Evolutionary conservation across 352 stramenopile genomes (phyloP).

Genomic region (Globisporangium cystogenes): DNA sequence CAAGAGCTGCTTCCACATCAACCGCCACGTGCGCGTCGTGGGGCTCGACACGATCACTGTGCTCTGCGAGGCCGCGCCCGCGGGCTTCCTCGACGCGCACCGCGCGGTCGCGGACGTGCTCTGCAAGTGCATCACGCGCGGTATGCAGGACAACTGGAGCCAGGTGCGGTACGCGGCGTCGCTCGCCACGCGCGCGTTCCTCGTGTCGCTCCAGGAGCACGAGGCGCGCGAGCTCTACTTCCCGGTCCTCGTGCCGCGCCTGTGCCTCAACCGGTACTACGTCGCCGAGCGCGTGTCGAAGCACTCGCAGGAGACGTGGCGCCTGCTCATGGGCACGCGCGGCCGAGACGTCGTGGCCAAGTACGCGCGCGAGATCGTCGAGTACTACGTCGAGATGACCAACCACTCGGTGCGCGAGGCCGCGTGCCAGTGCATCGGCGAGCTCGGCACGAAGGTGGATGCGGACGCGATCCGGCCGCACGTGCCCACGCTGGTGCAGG

Average conservation of each 20-base stretch:
- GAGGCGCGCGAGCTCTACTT: slow-evolving; percentile 56
- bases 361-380: slow-evolving; percentile 87
- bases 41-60: slow-evolving; percentile 83
- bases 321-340: slow-evolving; percentile 78
- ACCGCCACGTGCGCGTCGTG: slow-evolving; percentile 92
- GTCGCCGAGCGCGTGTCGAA: slow-evolving; percentile 95
- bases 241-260: slow-evolving; percentile 85
- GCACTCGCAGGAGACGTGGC: slow-evolving; percentile 96
- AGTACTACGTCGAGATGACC: slow-evolving; percentile 95
- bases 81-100: slow-evolving; percentile 41
- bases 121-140: slow-evolving; percentile 64
- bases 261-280: slow-evolving; percentile 98
- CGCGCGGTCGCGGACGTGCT: slow-evolving; percentile 36
- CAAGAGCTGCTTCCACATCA: slow-evolving; percentile 90
- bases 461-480: slow-evolving; percentile 57
- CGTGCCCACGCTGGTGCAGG: slow-evolving; percentile 67
- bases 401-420: slow-evolving; percentile 95
- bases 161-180: slow-evolving; percentile 95
- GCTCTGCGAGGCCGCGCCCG: slow-evolving; percentile 38
- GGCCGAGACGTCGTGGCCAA: slow-evolving; percentile 82
- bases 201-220: slow-evolving; percentile 68
- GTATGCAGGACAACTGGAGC: slow-evolving; percentile 96
- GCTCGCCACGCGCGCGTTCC: slow-evolving; percentile 87
- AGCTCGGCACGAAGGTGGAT: slow-evolving; percentile 91
- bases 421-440: slow-evolving; percentile 94